Evolutionary conservation across 371 early-diverging fungal genomes (phyloP).

Genomic region (Lichtheimia ramosa): DNA sequence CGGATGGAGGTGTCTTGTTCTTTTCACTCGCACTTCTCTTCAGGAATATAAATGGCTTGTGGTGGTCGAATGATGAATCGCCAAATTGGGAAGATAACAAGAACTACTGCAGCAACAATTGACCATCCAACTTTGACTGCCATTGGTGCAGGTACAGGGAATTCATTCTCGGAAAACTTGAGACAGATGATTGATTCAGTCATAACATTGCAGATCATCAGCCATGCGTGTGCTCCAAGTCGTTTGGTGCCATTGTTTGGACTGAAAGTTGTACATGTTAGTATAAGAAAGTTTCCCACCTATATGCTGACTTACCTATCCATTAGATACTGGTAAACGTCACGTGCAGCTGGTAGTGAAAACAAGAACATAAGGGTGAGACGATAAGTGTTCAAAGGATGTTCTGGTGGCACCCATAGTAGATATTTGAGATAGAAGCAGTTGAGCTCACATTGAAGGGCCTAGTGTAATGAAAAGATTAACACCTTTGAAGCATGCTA

Average conservation of each 20-base stretch:
- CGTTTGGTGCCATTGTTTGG: conserved; percentile 63
- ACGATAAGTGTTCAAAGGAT: conserved; percentile 80
- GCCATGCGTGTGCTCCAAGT: conserved; percentile 90
- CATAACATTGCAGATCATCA: conserved; percentile 80
- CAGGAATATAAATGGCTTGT: conserved; percentile 7
- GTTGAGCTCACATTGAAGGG: conserved; percentile 84
- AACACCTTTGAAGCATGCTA: too few species aligned
- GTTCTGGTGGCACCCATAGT: conserved; percentile 92
- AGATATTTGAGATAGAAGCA: conserved; percentile 94
- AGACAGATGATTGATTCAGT: conserved; percentile 89
- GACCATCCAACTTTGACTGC: conserved; percentile 82
- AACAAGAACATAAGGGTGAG: conserved; percentile 81
- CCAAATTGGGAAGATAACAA: conserved; percentile 75
- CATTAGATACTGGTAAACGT: conserved; percentile 87
- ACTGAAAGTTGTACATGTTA: too few species aligned
- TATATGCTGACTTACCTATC: conserved; percentile 56
- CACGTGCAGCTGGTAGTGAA: conserved; percentile 85
- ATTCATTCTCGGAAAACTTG: conserved; percentile 89
- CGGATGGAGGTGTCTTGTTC: background rate
- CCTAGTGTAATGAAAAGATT: conserved; percentile 25
- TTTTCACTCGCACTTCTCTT: conserved; percentile 4
- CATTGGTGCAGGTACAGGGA: conserved; percentile 76
- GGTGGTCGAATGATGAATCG: conserved; percentile 56
- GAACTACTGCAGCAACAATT: conserved; percentile 42
- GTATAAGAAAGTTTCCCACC: too few species aligned